Percentiles rank a stretch among this genome's conserved stretches.
phyloP scores from a whole-genome alignment of 495 filamentous ascomycete species.

The Wilcoxina mikolae region DNA sequence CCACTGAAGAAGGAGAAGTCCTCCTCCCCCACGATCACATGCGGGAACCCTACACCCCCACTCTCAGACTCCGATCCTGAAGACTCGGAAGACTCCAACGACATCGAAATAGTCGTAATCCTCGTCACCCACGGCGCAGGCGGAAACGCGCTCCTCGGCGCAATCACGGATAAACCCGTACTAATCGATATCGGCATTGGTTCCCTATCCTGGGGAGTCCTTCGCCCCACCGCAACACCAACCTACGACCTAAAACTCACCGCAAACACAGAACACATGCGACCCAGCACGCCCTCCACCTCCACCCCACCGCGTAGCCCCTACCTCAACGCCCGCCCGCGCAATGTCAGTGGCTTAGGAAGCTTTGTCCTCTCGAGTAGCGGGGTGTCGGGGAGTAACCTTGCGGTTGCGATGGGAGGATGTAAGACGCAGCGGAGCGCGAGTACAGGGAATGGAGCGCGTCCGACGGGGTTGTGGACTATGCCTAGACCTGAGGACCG shows the following conservation, averaged over 20 bases:
- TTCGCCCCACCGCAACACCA: not conserved
- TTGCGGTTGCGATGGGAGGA: not conserved
- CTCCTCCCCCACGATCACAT: conserved; percentile 3
- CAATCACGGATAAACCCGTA: conserved; percentile 73
- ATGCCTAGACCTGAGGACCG: conserved; percentile 3
- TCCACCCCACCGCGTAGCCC: not conserved
- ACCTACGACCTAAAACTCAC: not conserved
- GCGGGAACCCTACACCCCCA: conserved; percentile 20
- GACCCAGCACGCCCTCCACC: not conserved
- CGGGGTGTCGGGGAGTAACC: not conserved
- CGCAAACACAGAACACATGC: conserved; percentile 5
- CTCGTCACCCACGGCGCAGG: conserved; percentile 95
- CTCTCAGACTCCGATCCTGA: conserved; percentile 19
- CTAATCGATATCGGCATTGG: conserved; percentile 80
- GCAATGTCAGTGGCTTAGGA: not conserved
- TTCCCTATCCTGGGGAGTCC: conserved; percentile 32
- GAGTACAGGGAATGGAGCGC: not conserved
- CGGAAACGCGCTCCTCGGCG: conserved; percentile 88
- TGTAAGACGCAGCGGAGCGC: not conserved
- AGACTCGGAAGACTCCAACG: conserved; percentile 34
- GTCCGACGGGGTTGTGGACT: conserved; percentile 3
- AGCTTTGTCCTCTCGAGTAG: not conserved
- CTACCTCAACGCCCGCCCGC: not conserved
- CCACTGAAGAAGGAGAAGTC: conserved; percentile 17
- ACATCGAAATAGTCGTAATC: conserved; percentile 65